A percentile compares a stretch with the other conserved stretches of the same genome.
Evolutionary conservation across 2,329 filamentous ascomycete genomes (phyloP).

Genomic region (Stromatinia cepivora): DNA sequence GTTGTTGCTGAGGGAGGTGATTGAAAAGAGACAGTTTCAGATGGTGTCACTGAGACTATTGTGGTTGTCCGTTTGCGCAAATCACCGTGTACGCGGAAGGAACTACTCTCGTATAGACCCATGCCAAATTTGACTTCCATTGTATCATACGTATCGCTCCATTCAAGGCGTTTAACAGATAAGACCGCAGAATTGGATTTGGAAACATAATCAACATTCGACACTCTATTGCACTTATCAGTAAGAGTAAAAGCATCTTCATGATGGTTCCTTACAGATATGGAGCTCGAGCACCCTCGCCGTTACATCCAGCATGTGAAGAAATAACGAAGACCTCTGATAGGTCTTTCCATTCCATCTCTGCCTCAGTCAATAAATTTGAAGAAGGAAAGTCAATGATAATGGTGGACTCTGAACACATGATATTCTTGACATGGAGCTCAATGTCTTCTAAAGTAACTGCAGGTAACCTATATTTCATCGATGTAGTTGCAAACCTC

Average conservation of each 20-base stretch:
- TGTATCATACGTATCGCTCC: constrained; percentile 26
- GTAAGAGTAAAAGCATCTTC: not conserved
- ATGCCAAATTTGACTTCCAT: constrained; percentile 31
- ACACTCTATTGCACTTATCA: not conserved
- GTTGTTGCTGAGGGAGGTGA: constrained; percentile 8
- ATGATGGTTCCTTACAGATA: constrained; percentile 11
- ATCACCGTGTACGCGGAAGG: constrained; percentile 20
- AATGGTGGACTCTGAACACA: constrained; percentile 26
- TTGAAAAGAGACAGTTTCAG: not conserved
- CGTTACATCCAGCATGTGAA: constrained; percentile 20
- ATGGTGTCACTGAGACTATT: not conserved
- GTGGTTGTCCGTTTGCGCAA: not conserved
- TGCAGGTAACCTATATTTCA: constrained; percentile 30
- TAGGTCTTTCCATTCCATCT: constrained; percentile 15
- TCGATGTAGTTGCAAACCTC: constrained; percentile 27
- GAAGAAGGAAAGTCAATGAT: constrained; percentile 3
- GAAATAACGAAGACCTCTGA: constrained; percentile 18
- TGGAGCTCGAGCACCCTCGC: constrained; percentile 3
- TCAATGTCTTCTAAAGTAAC: constrained; percentile 31
- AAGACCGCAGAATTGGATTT: constrained; percentile 1
- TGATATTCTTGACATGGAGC: constrained; percentile 17
- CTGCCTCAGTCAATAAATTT: not conserved
- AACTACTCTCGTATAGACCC: constrained; percentile 19
- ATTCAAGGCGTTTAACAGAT: constrained; percentile 21
- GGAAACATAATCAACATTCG: not conserved